A percentile compares a stretch with the other conserved stretches of the same genome.
phyloP scores from a whole-genome alignment of 257 asterid genomes.

The Knoxia roxburghii region DNA sequence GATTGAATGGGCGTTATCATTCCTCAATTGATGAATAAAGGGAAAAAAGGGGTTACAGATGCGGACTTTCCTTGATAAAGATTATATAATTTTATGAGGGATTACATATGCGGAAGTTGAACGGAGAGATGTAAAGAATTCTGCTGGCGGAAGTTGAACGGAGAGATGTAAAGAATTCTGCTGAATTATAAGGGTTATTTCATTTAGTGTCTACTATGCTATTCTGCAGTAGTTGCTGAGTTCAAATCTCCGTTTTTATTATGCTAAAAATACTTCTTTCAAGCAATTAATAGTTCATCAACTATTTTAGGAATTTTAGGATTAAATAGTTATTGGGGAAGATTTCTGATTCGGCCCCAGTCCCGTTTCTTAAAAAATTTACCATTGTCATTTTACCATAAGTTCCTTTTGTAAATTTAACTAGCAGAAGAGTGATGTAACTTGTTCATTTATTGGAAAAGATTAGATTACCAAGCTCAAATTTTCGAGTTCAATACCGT shows the following conservation, averaged over 20 bases:
- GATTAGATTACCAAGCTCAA: background rate
- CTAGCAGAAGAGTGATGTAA: background rate
- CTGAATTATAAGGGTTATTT: background rate
- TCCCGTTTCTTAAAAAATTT: background rate
- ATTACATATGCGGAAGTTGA: background rate
- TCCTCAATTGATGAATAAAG: background rate
- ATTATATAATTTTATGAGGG: background rate
- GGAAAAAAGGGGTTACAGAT: background rate
- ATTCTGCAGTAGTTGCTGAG: too few species aligned
- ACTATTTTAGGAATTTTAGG: background rate
- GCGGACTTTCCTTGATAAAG: background rate
- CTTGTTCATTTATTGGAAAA: background rate
- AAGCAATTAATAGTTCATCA: background rate
- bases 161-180: too few species aligned
- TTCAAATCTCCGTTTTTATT: background rate
- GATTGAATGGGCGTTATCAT: background rate
- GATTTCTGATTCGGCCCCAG: background rate
- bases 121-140: background rate
- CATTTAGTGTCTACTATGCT: background rate
- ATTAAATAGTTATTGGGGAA: background rate
- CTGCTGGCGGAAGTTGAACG: background rate
- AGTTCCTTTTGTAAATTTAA: background rate
- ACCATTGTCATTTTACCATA: background rate
- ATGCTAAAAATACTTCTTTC: background rate
- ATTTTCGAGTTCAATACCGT: background rate